phyloP scores from a whole-genome alignment of 768 basidiomycete species.

The Auriscalpium vulgare region DNA sequence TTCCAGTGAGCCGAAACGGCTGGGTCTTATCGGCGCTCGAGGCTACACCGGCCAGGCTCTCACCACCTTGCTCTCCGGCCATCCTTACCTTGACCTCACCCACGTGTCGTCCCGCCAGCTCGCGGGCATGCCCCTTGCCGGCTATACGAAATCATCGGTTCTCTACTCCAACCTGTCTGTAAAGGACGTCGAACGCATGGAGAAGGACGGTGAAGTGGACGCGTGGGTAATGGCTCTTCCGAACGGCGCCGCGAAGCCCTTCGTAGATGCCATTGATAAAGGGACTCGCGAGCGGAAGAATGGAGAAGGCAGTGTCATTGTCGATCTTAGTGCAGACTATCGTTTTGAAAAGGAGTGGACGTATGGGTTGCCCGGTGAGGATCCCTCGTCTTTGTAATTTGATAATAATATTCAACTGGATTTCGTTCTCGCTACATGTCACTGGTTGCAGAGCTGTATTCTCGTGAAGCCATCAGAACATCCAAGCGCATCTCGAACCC shows the following conservation, averaged over 20 bases:
- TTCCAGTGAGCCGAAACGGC: conserved; percentile 68
- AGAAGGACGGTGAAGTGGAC: conserved; percentile 84
- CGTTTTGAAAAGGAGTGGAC: conserved; percentile 94
- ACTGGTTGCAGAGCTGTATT: conserved; percentile 68
- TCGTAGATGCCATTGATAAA: conserved; percentile 88
- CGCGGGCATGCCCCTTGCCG: conserved; percentile 69
- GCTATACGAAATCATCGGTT: conserved; percentile 70
- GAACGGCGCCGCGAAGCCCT: conserved; percentile 95
- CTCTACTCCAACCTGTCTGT: conserved; percentile 75
- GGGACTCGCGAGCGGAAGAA: conserved; percentile 49
- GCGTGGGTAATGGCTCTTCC: conserved; percentile 99
- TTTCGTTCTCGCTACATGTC: conserved; percentile 19
- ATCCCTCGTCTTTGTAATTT: conserved; percentile 31
- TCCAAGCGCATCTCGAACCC: conserved; percentile 93
- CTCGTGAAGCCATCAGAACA: conserved; percentile 53
- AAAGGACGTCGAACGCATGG: conserved; percentile 80
- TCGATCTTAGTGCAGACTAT: conserved; percentile 93
- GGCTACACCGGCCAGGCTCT: conserved; percentile 94
- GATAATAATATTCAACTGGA: conserved; percentile 25
- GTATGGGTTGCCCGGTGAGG: conserved; percentile 98
- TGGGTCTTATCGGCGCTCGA: conserved; percentile 93
- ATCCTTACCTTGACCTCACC: conserved; percentile 84
- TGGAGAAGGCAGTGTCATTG: conserved; percentile 62
- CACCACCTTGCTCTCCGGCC: conserved; percentile 76
- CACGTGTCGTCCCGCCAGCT: conserved; percentile 96